These are phyloP conservation scores for Candolleomyces aberdarensis DNA, from an alignment of 768 basidiomycete species.

Conservation along the genomic window DNA sequence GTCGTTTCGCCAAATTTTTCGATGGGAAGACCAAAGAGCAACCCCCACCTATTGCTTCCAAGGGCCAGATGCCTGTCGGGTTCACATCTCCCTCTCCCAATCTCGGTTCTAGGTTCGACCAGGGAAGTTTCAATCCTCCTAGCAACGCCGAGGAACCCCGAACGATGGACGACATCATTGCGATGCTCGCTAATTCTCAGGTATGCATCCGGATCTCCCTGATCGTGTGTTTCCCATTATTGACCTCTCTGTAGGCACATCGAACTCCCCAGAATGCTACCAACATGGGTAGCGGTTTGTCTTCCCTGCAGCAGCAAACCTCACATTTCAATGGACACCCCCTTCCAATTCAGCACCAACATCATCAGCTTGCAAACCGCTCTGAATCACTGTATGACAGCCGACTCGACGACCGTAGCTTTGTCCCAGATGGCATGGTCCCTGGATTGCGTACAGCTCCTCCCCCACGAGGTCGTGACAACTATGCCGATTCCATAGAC, in stretches of 20 bases:
- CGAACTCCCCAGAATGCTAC: background rate
- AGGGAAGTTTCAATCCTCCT: constrained; percentile 27
- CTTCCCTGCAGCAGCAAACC: constrained; percentile 34
- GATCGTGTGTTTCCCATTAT: background rate
- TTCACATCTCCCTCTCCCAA: constrained; percentile 45
- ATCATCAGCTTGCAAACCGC: constrained; percentile 44
- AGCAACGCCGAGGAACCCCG: constrained; percentile 47
- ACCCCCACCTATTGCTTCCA: constrained; percentile 24
- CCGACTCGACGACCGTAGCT: constrained; percentile 70
- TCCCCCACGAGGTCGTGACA: constrained; percentile 59
- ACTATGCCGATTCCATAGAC: constrained; percentile 57
- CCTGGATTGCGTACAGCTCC: constrained; percentile 73
- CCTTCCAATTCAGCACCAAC: constrained; percentile 40
- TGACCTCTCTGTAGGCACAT: background rate
- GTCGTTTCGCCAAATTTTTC: constrained; percentile 86
- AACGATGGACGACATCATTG: constrained; percentile 77
- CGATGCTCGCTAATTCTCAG: constrained; percentile 76
- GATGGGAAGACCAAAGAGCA: constrained; percentile 64
- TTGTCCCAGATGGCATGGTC: constrained; percentile 83
- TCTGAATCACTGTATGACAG: constrained; percentile 72
- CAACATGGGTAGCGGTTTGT: constrained; percentile 8
- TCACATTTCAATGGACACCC: constrained; percentile 8
- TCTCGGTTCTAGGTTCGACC: constrained; percentile 47
- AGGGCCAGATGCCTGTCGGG: constrained; percentile 34
- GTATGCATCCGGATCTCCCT: constrained; percentile 33